Percentiles rank a stretch among this genome's conserved stretches.
Conservation (phyloP, 2,329 filamentous ascomycete species). For the Ophiostoma himal-ulmi region DNA sequence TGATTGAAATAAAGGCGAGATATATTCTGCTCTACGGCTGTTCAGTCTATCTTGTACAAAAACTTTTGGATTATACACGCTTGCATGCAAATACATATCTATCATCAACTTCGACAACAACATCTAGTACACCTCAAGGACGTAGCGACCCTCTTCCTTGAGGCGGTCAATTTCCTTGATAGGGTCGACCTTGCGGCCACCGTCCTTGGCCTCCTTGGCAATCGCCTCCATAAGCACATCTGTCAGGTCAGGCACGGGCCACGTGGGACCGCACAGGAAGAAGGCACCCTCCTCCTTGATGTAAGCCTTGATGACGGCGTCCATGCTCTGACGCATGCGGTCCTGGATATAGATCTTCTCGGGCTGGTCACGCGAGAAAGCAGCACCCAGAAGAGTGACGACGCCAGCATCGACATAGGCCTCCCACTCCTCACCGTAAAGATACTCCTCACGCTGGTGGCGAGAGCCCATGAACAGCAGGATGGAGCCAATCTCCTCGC, state of each 20-base stretch:
- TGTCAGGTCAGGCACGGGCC: conserved; percentile 96
- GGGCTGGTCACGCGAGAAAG: conserved; percentile 93
- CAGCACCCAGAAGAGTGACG: conserved; percentile 85
- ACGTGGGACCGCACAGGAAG: conserved; percentile 96
- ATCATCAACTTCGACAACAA: background rate
- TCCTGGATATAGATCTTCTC: conserved; percentile 99
- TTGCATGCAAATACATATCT: background rate
- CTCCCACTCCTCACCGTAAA: conserved; percentile 99
- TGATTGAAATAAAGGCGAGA: background rate
- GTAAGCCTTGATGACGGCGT: conserved; percentile 79
- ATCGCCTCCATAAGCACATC: conserved; percentile 91
- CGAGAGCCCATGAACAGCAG: conserved; percentile 95
- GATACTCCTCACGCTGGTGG: conserved; percentile 96
- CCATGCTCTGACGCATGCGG: conserved; percentile 83
- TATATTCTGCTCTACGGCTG: background rate
- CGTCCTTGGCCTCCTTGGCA: conserved; percentile 61
- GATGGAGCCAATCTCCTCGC: conserved; percentile 88
- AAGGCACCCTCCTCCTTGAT: conserved; percentile 83
- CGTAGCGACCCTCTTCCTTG: conserved; percentile 91
- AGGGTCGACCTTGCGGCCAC: conserved; percentile 74
- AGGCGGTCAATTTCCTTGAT: conserved; percentile 92
- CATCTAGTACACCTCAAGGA: conserved; percentile 86
- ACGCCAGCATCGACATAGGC: conserved; percentile 93
- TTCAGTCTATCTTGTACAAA: background rate
- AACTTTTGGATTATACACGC: background rate